Percentiles rank a stretch among this genome's conserved stretches.
Conservation (phyloP, 306 rosid genomes). For the Hippophae gyantsensis region DNA sequence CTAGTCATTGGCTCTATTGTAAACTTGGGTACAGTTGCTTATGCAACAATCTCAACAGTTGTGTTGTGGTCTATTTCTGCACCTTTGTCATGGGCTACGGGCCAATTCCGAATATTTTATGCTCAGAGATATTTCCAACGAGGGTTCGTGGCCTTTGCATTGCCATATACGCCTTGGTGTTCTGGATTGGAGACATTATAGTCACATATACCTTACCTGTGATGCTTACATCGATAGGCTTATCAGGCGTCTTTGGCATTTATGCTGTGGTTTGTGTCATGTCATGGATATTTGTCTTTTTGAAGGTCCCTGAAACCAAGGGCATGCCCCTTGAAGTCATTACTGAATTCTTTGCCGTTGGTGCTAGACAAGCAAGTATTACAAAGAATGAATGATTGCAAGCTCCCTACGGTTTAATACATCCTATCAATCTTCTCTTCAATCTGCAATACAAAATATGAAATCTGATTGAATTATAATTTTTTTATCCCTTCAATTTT, state of each 20-base stretch:
- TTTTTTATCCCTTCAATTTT: no score
- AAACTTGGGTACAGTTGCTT: conserved; percentile 30
- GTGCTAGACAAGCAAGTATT: conserved; percentile 41
- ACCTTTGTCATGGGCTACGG: conserved; percentile 63
- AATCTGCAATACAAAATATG: no score
- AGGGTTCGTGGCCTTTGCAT: conserved; percentile 80
- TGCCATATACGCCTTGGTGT: conserved; percentile 63
- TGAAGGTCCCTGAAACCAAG: conserved; percentile 83
- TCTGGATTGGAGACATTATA: conserved; percentile 63
- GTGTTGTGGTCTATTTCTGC: conserved; percentile 60
- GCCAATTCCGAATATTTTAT: conserved; percentile 73
- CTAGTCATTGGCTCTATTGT: conserved; percentile 39
- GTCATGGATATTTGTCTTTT: conserved; percentile 53
- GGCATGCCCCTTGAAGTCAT: conserved; percentile 91
- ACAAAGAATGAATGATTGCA: conserved; percentile 35
- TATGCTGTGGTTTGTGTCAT: conserved; percentile 51
- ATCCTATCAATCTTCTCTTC: background rate
- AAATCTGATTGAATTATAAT: no score
- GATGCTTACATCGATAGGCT: conserved; percentile 50
- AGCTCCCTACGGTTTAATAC: background rate
- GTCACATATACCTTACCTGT: conserved; percentile 57
- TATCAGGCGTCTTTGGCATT: conserved; percentile 48
- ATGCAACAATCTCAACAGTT: conserved; percentile 55
- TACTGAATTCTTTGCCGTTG: conserved; percentile 64
- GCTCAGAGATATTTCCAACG: conserved; percentile 72